phyloP scores from a whole-genome alignment of 2,329 filamentous ascomycete species.

The Leptodontidium sp. region DNA sequence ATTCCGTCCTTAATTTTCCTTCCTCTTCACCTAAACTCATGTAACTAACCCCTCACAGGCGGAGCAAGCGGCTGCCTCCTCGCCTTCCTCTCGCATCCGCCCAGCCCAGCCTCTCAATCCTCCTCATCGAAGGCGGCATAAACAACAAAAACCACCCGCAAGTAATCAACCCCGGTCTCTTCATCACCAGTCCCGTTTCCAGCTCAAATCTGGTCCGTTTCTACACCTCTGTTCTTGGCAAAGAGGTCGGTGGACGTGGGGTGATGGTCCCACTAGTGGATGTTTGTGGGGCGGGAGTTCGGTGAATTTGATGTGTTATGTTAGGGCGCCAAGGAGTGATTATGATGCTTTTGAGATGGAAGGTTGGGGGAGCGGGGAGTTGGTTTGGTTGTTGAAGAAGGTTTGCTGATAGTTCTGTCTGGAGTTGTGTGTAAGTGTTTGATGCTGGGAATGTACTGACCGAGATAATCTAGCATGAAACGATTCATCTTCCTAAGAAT shows the following conservation, averaged over 20 bases:
- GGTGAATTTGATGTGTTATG: constrained; percentile 7
- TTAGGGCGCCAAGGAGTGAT: neutral
- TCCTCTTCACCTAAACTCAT: neutral
- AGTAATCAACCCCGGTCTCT: neutral
- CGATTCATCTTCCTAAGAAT: neutral
- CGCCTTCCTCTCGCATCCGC: neutral
- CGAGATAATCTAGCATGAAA: neutral
- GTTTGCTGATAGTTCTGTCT: neutral
- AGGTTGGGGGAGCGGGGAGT: neutral
- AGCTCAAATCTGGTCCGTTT: neutral
- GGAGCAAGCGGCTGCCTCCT: constrained; percentile 1
- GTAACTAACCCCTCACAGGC: neutral
- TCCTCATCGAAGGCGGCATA: neutral
- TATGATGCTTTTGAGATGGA: neutral
- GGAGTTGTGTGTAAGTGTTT: neutral
- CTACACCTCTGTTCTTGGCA: neutral
- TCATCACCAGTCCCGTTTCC: neutral
- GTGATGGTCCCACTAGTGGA: neutral
- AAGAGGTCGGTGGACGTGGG: neutral
- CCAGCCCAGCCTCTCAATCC: neutral
- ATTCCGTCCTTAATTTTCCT: too few species aligned
- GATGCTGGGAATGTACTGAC: neutral
- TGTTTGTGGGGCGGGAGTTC: neutral
- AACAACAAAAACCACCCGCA: neutral
- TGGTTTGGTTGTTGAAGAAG: neutral